These are phyloP conservation scores for Saturnispora mendoncae DNA, from an alignment of 805 yeast genomes.

Conservation along the genomic window DNA sequence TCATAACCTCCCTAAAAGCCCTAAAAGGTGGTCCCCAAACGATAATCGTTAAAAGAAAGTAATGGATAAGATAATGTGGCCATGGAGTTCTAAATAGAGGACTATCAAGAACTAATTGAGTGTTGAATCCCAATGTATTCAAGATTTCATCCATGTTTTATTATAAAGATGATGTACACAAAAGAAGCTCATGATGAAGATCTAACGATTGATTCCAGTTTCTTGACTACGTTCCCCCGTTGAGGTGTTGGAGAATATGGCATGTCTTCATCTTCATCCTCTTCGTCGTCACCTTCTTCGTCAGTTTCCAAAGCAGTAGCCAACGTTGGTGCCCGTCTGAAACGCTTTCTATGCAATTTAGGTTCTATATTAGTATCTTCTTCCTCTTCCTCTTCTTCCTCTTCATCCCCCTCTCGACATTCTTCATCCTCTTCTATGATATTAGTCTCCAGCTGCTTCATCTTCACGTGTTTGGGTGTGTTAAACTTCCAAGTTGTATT, in stretches of 20 bases:
- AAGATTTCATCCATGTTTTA: not conserved
- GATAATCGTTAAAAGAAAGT: conserved; percentile 1
- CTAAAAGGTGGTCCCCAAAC: not conserved
- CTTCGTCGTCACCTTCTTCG: conserved; percentile 12
- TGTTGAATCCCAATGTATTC: not conserved
- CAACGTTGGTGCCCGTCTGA: conserved; percentile 11
- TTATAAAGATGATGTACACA: not conserved
- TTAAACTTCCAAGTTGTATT: conserved; percentile 27
- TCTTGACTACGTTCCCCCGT: not conserved
- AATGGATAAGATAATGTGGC: conserved; percentile 5
- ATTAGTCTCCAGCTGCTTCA: conserved; percentile 30
- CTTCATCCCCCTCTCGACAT: conserved; percentile 1
- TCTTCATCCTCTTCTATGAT: conserved; percentile 10
- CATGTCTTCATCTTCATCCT: conserved; percentile 28
- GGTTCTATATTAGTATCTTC: conserved; percentile 1
- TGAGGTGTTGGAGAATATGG: conserved; percentile 6
- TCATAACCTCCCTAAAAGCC: not conserved
- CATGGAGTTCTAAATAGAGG: conserved; percentile 4
- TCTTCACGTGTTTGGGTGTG: conserved; percentile 23
- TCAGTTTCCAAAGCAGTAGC: conserved; percentile 15
- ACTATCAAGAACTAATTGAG: not conserved
- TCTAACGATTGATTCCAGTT: conserved; percentile 1
- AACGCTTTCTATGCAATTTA: conserved; percentile 8
- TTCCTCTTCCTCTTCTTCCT: conserved; percentile 1
- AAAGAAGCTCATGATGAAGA: too few species aligned